Percentiles rank a stretch among this genome's conserved stretches.
Conservation (phyloP, 1,284 basidiomycete genomes). For the Somion occarium region DNA sequence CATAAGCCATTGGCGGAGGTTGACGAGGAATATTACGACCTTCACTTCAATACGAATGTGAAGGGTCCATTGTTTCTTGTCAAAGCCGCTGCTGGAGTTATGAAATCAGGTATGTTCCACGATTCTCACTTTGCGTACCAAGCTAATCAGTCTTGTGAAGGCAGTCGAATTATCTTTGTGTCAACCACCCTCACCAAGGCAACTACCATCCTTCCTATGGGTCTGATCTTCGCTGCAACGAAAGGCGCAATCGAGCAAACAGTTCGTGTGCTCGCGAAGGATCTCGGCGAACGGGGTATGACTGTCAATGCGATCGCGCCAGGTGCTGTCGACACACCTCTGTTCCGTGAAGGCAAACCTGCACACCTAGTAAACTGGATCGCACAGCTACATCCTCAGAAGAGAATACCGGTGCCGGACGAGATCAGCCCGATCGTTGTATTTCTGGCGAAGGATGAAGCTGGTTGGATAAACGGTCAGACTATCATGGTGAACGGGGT, state of each 20-base stretch:
- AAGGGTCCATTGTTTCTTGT: conserved; percentile 54
- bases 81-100: conserved; percentile 38
- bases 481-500: conserved; percentile 49
- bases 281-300: conserved; percentile 42
- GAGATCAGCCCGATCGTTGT: conserved; percentile 47
- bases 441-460: conserved; percentile 44
- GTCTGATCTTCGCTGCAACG: conserved; percentile 46
- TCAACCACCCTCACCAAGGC: conserved; percentile 44
- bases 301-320: conserved; percentile 52
- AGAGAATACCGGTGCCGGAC: conserved; percentile 41
- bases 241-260: conserved; percentile 54
- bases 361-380: conserved; percentile 40
- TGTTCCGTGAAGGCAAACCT: conserved; percentile 46
- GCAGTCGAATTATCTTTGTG: conserved; percentile 52
- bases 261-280: conserved; percentile 47
- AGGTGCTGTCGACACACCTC: conserved; percentile 44
- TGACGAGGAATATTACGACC: conserved; percentile 46
- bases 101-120: conserved; percentile 38
- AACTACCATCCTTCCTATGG: conserved; percentile 40
- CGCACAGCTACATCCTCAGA: conserved; percentile 37
- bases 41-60: conserved; percentile 48
- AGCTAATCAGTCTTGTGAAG: conserved; percentile 19
- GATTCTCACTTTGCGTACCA: background rate
- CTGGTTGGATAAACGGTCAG: conserved; percentile 50
- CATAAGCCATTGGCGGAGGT: conserved; percentile 39